These are phyloP conservation scores for Mucor racemosus DNA, from an alignment of 371 early-diverging fungal genomes.

Conservation along the genomic window DNA sequence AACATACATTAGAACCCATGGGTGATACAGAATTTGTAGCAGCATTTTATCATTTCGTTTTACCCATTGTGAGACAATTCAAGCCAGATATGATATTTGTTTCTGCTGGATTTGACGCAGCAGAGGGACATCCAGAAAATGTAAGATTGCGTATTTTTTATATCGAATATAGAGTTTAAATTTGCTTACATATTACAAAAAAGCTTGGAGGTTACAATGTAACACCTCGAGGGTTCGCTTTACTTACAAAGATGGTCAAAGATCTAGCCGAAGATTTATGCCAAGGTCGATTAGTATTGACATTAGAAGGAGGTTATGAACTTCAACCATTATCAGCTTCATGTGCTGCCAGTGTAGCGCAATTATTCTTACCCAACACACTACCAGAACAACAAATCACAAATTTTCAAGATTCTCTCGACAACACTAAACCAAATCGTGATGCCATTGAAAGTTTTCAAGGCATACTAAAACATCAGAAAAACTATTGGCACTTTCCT, in stretches of 20 bases:
- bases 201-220: constrained; percentile 68
- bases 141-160: constrained; percentile 33
- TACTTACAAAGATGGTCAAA: constrained; percentile 60
- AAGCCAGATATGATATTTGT: constrained; percentile 70
- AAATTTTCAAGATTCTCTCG: constrained; percentile 44
- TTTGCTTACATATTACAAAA: background rate
- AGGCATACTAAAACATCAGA: constrained; percentile 48
- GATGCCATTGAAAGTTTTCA: constrained; percentile 56
- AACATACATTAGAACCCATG: constrained; percentile 48
- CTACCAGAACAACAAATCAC: constrained; percentile 46
- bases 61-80: constrained; percentile 67
- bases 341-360: constrained; percentile 54
- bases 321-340: constrained; percentile 51
- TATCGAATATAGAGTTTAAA: background rate
- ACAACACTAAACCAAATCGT: constrained; percentile 60
- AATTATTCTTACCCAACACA: constrained; percentile 45
- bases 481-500: constrained; percentile 58
- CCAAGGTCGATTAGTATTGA: constrained; percentile 59
- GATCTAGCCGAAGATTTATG: constrained; percentile 58
- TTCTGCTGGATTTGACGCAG: constrained; percentile 75
- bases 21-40: constrained; percentile 72
- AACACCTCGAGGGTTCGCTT: constrained; percentile 60
- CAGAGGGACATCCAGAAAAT: constrained; percentile 67
- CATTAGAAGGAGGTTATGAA: constrained; percentile 60
- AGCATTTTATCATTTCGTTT: constrained; percentile 65